Evolutionary conservation across 495 filamentous ascomycete species (phyloP), one percentile per base, ranked within the genome.

Genomic region (Penicillium subrubescens): DNA sequence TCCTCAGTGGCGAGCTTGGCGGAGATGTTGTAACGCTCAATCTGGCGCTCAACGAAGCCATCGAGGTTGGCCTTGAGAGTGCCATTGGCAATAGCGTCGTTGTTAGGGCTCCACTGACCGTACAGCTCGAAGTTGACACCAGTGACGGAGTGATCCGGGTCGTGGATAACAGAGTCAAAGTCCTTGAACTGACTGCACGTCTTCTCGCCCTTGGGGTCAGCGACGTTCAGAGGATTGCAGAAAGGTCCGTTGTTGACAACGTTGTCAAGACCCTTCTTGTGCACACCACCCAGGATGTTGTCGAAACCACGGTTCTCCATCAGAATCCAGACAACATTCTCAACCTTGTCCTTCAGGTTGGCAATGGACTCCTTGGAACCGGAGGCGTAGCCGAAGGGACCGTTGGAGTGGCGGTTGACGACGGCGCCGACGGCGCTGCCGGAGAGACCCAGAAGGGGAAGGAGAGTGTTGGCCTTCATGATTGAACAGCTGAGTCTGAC

Each of bases 51-150:
- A n/a, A 83, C 75, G 62, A 86, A 86, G 50, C 83, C 82, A 15
- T 77, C 63, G 59, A 81, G 75, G 62, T 67, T 75, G 39, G 75
- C 55, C 43, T 64, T 72, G 46, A 80, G 64, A 44, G 71, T 68
- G 48, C 74, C 75, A 33, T 69, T 67, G 35, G 73, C 77, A 65
- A 81, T 77, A 21, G 64, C 72, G 11, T 63, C 65, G 44, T 84
- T 79, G 68, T 79, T 71, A 1, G 83, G 83, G 23, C 67, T 71
- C 55, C 68, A 84, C 14, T 74, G 76, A 54, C 79, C 78, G 66
- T 77, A 84, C 67, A 84, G 69, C 74, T 86, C 70, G 60, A 84
- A 77, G 74, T 86, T 86, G 67, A 76, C 76, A 63, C 82, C 82
- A 44, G 73, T 77, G 61, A 86, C 74, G 8, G 77, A 73, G 68